phyloP scores from a whole-genome alignment of 768 basidiomycete genomes.

The Boletus eberwhitei region DNA sequence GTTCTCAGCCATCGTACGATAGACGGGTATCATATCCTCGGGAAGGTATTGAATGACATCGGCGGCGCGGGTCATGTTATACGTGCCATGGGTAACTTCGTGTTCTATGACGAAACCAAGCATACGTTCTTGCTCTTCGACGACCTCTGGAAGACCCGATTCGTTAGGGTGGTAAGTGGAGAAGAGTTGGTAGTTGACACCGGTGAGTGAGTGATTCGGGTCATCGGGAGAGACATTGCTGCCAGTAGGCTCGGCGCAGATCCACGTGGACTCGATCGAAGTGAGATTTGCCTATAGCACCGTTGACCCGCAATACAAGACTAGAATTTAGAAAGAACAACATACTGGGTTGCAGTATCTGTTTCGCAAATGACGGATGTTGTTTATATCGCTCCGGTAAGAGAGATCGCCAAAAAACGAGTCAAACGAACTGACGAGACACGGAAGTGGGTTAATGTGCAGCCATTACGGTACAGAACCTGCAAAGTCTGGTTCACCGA shows the following conservation, averaged over 20 bases:
- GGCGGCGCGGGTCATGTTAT: conserved; percentile 13
- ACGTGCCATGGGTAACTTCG: conserved; percentile 9
- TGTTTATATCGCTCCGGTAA: conserved; percentile 22
- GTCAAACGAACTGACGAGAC: conserved; percentile 21
- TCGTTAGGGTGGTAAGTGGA: conserved; percentile 22
- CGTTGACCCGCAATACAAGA: background rate
- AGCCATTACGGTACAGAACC: background rate
- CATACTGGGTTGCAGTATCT: conserved; percentile 26
- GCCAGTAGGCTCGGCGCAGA: conserved; percentile 18
- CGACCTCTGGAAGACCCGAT: background rate
- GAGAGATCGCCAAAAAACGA: conserved; percentile 28
- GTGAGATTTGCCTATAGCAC: conserved; percentile 12
- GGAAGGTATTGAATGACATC: conserved; percentile 21
- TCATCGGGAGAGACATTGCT: conserved; percentile 23
- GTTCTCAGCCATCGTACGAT: conserved; percentile 23
- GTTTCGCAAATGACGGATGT: conserved; percentile 17
- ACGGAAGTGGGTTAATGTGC: background rate
- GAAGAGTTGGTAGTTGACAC: conserved; percentile 24
- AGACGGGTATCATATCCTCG: conserved; percentile 25
- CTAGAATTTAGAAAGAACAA: background rate
- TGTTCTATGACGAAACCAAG: conserved; percentile 24
- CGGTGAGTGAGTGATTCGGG: conserved; percentile 24
- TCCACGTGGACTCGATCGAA: conserved; percentile 3
- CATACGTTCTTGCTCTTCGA: conserved; percentile 14
- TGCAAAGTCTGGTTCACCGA: conserved; percentile 9